Evolutionary conservation across 345 rosid genomes (phyloP), one percentile per base, ranked within the genome.

Genomic region (Microcos paniculata): DNA sequence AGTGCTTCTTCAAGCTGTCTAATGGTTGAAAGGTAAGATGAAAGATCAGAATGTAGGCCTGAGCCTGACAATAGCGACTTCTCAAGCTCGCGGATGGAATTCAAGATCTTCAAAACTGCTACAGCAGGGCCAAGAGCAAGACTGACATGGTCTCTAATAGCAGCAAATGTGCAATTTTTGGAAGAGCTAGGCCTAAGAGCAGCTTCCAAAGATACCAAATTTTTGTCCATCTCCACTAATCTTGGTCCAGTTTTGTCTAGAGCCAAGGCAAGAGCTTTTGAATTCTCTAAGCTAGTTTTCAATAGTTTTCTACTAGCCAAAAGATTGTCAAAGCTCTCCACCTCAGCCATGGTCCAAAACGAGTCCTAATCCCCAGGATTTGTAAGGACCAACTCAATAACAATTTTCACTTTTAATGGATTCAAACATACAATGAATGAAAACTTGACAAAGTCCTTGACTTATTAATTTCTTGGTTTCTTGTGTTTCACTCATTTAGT

Each of bases 1-100:
- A 90, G 61, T 10, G 87, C 87, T 77, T 93, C 90, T 42, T 84
- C 94, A 33, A 95, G 90, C 71, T 74, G 84, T 71, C 78, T 87
- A 80, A 90, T 66, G 59, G 81, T 62, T 4, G 84, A 75, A 38
- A 95, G 84, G 73, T 87, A 90, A 59, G 76, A 30, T 1, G 67
- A 57, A 46, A 86, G 79, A 46, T 43, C 61, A 35, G 84, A 73
- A 76, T 72, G 19, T 0, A 89, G 77, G 48, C 43, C 58, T 0
- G 84, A 80, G 18, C 43, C 53, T 0, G 84, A 80, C 18, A 68
- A 3, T n/a, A 90, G 83, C 28, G 81, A 82, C 59, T 74, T 78
- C 79, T 91, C 85, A 3, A 93, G 94, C 48, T 84, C 87, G 6
- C 70, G 82, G 62, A 93, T 87, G 0, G 87, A 24, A 59, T 73